These are phyloP conservation scores for Cylindrodendrum hubeiense DNA, from an alignment of 2,329 filamentous ascomycete species.

Conservation along the genomic window DNA sequence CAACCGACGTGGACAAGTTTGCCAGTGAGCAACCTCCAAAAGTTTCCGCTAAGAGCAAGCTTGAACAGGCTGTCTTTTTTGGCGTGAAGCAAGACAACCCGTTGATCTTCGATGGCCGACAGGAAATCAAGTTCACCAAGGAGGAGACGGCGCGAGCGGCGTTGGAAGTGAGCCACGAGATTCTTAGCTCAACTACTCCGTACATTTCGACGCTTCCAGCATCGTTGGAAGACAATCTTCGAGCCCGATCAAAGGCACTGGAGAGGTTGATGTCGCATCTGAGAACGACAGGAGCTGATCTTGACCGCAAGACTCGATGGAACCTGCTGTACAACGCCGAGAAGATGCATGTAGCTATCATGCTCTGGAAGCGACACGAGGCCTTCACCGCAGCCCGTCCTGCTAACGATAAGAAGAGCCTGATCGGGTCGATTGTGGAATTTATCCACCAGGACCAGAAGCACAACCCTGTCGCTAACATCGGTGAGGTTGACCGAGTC, in stretches of 20 bases:
- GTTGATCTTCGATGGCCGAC: conserved; percentile 82
- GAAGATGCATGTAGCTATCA: conserved; percentile 83
- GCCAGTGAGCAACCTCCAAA: conserved; percentile 67
- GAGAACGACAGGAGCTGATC: conserved; percentile 70
- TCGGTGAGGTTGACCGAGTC: conserved; percentile 81
- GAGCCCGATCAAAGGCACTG: conserved; percentile 78
- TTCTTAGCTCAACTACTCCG: conserved; percentile 81
- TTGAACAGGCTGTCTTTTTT: conserved; percentile 96
- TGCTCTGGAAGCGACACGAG: conserved; percentile 87
- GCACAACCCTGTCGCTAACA: conserved; percentile 71
- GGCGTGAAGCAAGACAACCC: conserved; percentile 85
- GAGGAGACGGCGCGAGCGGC: conserved; percentile 83
- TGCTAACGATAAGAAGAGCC: conserved; percentile 73
- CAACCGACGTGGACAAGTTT: conserved; percentile 71
- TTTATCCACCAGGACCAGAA: conserved; percentile 83
- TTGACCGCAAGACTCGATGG: conserved; percentile 81
- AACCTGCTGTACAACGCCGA: conserved; percentile 89
- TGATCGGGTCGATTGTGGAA: conserved; percentile 80
- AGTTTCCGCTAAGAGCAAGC: conserved; percentile 86
- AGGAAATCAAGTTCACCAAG: conserved; percentile 74
- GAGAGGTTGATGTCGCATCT: conserved; percentile 81
- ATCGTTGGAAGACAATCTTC: conserved; percentile 85
- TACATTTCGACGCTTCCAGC: conserved; percentile 80
- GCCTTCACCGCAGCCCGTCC: conserved; percentile 70
- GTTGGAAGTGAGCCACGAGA: conserved; percentile 81